Evolutionary conservation across 2,329 filamentous ascomycete genomes (phyloP).

Genomic region (Zymoseptoria tritici): DNA sequence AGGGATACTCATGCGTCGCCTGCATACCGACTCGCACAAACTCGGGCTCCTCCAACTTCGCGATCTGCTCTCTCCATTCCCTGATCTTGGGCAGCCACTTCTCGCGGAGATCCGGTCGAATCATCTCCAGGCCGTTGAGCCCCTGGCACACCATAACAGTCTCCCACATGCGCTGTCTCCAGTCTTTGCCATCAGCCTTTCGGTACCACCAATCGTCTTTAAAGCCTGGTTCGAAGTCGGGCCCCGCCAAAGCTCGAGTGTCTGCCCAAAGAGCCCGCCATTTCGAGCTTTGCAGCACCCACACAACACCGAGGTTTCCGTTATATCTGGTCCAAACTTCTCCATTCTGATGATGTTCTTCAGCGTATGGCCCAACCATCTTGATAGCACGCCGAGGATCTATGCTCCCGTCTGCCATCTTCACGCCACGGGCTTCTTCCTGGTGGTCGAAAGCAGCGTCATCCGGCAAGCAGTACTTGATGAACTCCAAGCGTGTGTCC

Average conservation of each 20-base stretch:
- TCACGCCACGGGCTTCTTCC: too few species aligned
- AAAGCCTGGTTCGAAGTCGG: constrained; percentile 12
- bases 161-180: constrained; percentile 23
- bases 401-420: too few species aligned
- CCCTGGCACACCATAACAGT: constrained; percentile 25
- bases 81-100: constrained; percentile 16
- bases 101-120: constrained; percentile 7
- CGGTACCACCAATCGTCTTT: background rate
- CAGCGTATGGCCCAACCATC: constrained; percentile 11
- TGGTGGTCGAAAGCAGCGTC: background rate
- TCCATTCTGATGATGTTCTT: too few species aligned
- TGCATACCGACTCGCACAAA: constrained; percentile 4
- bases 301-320: constrained; percentile 10
- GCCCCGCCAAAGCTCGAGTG: constrained; percentile 10
- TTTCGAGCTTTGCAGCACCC: constrained; percentile 19
- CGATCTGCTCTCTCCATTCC: constrained; percentile 14
- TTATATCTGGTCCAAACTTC: background rate
- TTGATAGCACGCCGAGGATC: constrained; percentile 6
- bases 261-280: constrained; percentile 26
- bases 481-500: constrained; percentile 24
- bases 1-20: constrained; percentile 15
- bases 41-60: constrained; percentile 14
- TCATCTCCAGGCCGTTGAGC: constrained; percentile 26
- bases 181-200: constrained; percentile 5
- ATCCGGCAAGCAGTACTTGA: constrained; percentile 29